Conservation (phyloP, 768 basidiomycete genomes). For the Suillus bovinus region DNA sequence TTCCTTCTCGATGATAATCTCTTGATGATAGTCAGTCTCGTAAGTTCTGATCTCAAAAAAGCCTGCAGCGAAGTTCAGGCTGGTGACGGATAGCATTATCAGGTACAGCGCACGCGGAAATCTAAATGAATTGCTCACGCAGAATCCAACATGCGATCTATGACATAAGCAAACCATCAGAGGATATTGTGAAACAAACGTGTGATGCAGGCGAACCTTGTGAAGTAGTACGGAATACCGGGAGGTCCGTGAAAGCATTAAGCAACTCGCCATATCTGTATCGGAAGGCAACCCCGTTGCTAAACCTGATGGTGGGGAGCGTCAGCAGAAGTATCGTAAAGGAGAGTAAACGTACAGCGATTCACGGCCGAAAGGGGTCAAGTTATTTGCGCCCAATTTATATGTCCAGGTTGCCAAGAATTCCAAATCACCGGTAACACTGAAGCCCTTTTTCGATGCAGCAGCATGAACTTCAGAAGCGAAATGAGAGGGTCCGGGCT, state of each 20-base stretch:
- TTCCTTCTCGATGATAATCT: constrained; percentile 44
- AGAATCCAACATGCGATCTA: constrained; percentile 35
- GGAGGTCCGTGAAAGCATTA: constrained; percentile 41
- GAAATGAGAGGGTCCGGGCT: constrained; percentile 28
- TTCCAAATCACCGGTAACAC: constrained; percentile 36
- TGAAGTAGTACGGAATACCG: constrained; percentile 50
- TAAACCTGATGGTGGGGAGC: constrained; percentile 28
- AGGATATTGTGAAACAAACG: neutral
- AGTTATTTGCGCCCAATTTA: constrained; percentile 44
- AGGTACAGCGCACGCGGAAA: constrained; percentile 22
- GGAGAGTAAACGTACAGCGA: constrained; percentile 31
- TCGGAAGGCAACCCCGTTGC: constrained; percentile 45
- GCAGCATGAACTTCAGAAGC: constrained; percentile 27
- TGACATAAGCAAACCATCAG: neutral
- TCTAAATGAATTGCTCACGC: constrained; percentile 20
- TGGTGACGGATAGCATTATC: constrained; percentile 7
- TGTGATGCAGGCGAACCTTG: constrained; percentile 32
- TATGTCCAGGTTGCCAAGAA: constrained; percentile 50
- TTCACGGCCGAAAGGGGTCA: constrained; percentile 49
- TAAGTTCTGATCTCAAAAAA: constrained; percentile 47
- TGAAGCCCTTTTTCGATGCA: constrained; percentile 28
- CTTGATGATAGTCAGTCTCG: constrained; percentile 43
- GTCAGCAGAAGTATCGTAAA: neutral
- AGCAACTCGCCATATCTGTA: constrained; percentile 49
- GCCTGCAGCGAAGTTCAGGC: constrained; percentile 52